Evolutionary conservation across 306 rosid genomes (phyloP), one percentile per base, ranked within the genome.

Genomic region (Castanea sativa): DNA sequence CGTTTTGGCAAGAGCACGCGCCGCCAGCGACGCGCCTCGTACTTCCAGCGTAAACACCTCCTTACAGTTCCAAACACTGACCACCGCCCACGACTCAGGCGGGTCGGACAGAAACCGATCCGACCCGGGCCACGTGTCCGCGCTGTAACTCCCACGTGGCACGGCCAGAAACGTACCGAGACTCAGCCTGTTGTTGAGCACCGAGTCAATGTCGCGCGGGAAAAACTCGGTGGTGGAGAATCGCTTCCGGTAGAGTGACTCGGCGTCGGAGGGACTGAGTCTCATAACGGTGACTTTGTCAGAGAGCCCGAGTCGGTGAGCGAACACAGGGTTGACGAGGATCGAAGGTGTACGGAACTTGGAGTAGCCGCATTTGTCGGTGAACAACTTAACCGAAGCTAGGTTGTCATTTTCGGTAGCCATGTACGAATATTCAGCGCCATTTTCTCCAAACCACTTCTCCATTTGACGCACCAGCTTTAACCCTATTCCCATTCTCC

Each of bases 401-500:
- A 90, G 76, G 82, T 95, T 95, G 86, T 93, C 98, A 76, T 85
- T 90, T 52, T 91, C 99, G 13, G 99, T 95, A 5, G 99, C 97
- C 80, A 95, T 87, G 80, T 95, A 95, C 0, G 99, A 91, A 84
- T 95, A 95, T 64, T 93, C 98, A 0, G 92, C 91, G 0, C 98
- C 97, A 32, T 90, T 90, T 6, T 83, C 87, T 30, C 82, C 78
- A 70, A 95, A 91, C 99, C 99, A 95, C 4, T 77, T 86, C 82
- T 95, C 99, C 83, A 91, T 77, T 77, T 75, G 74, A 0, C 75
- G 32, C 45, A 95, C 98, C 21, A 95, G 87, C 81, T 90, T 85
- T 55, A 88, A 79, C 74, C 94, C 99, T 74, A 95, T 90, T 82
- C 99, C 99, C 96, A 90, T 85, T 83, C 99, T 89, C 89, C 99